These are phyloP conservation scores for Coccomyxa subellipsoidea DNA, from an alignment of 163 green algal species.

Conservation along the genomic window DNA sequence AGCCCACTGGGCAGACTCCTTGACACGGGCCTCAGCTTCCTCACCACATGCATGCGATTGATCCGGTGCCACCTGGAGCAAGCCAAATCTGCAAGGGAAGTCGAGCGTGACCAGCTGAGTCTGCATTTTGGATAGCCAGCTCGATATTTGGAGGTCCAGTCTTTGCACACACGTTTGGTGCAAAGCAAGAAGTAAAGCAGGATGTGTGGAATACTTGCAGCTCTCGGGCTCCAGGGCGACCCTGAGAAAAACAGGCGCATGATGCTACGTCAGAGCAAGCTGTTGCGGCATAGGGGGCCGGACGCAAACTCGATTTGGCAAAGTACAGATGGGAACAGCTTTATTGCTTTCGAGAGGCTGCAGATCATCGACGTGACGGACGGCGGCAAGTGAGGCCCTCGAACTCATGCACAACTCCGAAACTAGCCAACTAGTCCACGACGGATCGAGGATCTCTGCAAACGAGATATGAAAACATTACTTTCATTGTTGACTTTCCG, in stretches of 20 bases:
- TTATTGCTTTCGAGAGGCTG: conserved; percentile 94
- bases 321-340: conserved; percentile 61
- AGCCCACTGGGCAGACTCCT: too few species aligned
- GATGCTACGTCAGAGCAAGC: conserved; percentile 58
- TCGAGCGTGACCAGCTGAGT: neutral
- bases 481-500: too few species aligned
- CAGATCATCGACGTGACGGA: conserved; percentile 95
- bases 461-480: too few species aligned
- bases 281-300: conserved; percentile 76
- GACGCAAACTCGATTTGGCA: conserved; percentile 59
- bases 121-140: neutral
- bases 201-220: conserved; percentile 87
- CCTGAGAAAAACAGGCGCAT: conserved; percentile 46
- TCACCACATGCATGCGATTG: neutral
- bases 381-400: conserved; percentile 46
- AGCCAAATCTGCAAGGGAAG: neutral
- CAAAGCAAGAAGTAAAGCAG: neutral
- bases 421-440: neutral
- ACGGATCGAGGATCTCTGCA: too few species aligned
- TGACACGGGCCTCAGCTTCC: neutral
- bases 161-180: neutral
- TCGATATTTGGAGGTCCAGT: neutral
- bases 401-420: neutral
- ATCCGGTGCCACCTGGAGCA: neutral
- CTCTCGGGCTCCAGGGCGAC: conserved; percentile 49